Percentiles rank a stretch among this genome's conserved stretches.
These are phyloP conservation scores for Ramichloridium luteum DNA, from an alignment of 2,329 filamentous ascomycete species.

Conservation along the genomic window DNA sequence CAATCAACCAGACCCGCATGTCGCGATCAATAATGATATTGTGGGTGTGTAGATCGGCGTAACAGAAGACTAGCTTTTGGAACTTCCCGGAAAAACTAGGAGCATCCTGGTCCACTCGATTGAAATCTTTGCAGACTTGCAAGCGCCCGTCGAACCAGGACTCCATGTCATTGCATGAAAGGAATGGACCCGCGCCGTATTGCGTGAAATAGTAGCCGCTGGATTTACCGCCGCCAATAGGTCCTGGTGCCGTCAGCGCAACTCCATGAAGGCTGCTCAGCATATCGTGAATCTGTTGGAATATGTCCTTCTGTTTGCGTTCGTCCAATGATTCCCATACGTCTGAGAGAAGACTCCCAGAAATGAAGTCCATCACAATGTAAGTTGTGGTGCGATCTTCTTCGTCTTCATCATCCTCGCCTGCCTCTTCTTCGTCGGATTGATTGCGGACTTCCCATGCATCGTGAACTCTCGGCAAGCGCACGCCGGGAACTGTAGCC, in stretches of 20 bases:
- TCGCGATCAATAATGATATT: not conserved
- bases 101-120: not conserved
- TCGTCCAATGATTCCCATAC: not conserved
- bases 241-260: not conserved
- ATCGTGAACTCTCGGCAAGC: not conserved
- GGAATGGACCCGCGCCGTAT: not conserved
- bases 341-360: not conserved
- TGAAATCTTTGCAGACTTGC: not conserved
- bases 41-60: not conserved
- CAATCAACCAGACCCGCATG: not conserved
- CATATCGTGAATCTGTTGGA: not conserved
- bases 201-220: too few relatives aligned
- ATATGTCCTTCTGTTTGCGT: not conserved
- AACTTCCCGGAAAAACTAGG: not conserved
- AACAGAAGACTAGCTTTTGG: not conserved
- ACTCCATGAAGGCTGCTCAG: not conserved
- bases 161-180: not conserved
- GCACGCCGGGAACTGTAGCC: not conserved
- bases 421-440: too few relatives aligned
- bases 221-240: slow-evolving; percentile 1
- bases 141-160: not conserved
- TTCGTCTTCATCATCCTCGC: not conserved
- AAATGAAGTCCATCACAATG: not conserved
- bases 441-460: not conserved
- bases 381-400: not conserved